These are phyloP conservation scores for Phytophthora constricta DNA, from an alignment of 352 stramenopile genomes.

Conservation along the genomic window DNA sequence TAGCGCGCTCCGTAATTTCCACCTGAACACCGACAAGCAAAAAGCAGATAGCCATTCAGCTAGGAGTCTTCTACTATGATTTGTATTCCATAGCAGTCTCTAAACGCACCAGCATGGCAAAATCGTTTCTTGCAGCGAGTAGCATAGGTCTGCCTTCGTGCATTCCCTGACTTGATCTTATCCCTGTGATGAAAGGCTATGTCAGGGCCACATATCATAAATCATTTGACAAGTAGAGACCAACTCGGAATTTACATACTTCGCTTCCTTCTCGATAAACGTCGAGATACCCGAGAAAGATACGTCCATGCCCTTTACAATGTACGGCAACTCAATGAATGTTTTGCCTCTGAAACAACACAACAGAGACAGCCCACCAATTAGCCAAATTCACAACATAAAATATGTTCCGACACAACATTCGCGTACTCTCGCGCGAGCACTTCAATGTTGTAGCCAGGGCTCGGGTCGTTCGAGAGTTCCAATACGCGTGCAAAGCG, in stretches of 20 bases:
- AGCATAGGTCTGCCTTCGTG: slow-evolving; percentile 97
- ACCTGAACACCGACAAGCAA: slow-evolving; percentile 56
- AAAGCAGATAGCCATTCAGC: background rate
- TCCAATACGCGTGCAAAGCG: slow-evolving; percentile 95
- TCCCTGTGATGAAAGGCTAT: slow-evolving; percentile 42
- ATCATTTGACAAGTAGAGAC: too few relatives aligned
- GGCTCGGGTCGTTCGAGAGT: slow-evolving; percentile 98
- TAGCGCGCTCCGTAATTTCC: slow-evolving; percentile 99
- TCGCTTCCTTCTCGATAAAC: slow-evolving; percentile 95
- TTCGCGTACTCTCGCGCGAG: slow-evolving; percentile 91
- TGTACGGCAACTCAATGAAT: slow-evolving; percentile 98
- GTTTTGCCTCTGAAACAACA: slow-evolving; percentile 66
- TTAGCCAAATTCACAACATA: background rate
- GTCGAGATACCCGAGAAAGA: slow-evolving; percentile 98
- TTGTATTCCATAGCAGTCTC: background rate
- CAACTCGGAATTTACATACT: slow-evolving; percentile 43
- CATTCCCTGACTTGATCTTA: slow-evolving; percentile 89
- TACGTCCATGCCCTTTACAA: slow-evolving; percentile 99
- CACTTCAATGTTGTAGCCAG: slow-evolving; percentile 99
- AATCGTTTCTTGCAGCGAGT: slow-evolving; percentile 99
- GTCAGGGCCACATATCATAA: background rate
- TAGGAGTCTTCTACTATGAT: too few relatives aligned
- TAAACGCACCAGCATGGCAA: slow-evolving; percentile 98
- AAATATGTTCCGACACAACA: background rate
- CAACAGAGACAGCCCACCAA: background rate